These are phyloP conservation scores for Colletotrichum plurivorum DNA, from an alignment of 2,329 filamentous ascomycete genomes.

Conservation along the genomic window DNA sequence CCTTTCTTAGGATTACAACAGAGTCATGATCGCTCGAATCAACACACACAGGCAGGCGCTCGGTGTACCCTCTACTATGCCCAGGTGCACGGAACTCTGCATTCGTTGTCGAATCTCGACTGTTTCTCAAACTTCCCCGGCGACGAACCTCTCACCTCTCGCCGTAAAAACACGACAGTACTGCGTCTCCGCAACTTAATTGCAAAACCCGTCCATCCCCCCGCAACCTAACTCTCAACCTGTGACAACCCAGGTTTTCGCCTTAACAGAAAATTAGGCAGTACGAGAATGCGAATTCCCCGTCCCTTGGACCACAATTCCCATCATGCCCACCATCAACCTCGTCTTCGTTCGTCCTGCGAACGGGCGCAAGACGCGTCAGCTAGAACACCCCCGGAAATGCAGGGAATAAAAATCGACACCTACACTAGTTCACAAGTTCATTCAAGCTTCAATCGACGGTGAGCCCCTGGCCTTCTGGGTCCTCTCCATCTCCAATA, in stretches of 20 bases:
- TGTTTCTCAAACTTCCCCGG: background rate
- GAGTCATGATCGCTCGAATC: constrained; percentile 15
- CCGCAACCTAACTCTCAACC: constrained; percentile 17
- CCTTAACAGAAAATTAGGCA: background rate
- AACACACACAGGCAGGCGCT: background rate
- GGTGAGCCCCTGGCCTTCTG: background rate
- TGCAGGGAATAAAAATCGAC: no score
- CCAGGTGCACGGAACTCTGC: constrained; percentile 15
- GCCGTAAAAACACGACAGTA: constrained; percentile 1
- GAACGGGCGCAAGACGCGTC: no score
- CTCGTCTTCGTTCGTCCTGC: no score
- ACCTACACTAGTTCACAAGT: background rate
- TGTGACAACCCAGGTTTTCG: background rate
- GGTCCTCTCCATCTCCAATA: background rate
- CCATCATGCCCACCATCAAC: background rate
- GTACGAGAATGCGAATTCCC: background rate
- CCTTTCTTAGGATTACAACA: background rate
- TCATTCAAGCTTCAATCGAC: constrained; percentile 12
- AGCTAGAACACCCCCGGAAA: no score
- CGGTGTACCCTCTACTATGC: background rate
- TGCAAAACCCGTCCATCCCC: background rate
- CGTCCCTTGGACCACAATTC: background rate
- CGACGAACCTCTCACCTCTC: background rate
- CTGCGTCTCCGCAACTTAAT: constrained; percentile 6
- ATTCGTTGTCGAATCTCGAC: background rate